These are phyloP conservation scores for Mycena maculata DNA, from an alignment of 768 basidiomycete genomes.

Conservation along the genomic window DNA sequence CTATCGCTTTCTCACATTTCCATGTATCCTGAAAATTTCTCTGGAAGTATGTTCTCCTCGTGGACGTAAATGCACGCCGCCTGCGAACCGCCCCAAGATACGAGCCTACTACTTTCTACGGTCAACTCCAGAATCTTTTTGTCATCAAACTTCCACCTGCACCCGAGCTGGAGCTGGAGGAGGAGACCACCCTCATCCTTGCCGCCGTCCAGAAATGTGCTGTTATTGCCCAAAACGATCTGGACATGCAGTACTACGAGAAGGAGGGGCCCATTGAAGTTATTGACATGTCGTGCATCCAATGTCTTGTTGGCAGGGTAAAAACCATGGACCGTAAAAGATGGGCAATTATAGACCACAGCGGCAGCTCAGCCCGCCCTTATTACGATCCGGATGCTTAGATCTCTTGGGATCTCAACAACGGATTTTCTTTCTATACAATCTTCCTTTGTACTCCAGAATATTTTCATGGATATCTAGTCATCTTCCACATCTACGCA, in stretches of 20 bases:
- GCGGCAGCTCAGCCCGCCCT: slow-evolving; percentile 32
- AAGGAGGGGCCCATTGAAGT: slow-evolving; percentile 25
- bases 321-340: slow-evolving; percentile 9
- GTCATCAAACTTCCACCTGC: slow-evolving; percentile 25
- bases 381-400: slow-evolving; percentile 5
- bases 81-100: background rate
- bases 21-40: background rate
- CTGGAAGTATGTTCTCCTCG: slow-evolving; percentile 39
- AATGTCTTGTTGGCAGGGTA: slow-evolving; percentile 41
- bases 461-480: too few relatives aligned
- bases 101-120: slow-evolving; percentile 27
- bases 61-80: slow-evolving; percentile 35
- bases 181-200: slow-evolving; percentile 25
- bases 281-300: slow-evolving; percentile 38
- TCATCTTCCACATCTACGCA: too few relatives aligned
- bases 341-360: slow-evolving; percentile 41
- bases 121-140: slow-evolving; percentile 41
- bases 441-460: too few relatives aligned
- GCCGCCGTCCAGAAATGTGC: slow-evolving; percentile 30
- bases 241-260: slow-evolving; percentile 37
- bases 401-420: too few relatives aligned
- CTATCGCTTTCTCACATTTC: background rate
- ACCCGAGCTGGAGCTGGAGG: slow-evolving; percentile 13
- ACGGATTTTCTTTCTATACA: too few relatives aligned
- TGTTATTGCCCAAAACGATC: background rate